phyloP scores from a whole-genome alignment of 805 yeast species.

The Metschnikowia chrysomelidarum region DNA sequence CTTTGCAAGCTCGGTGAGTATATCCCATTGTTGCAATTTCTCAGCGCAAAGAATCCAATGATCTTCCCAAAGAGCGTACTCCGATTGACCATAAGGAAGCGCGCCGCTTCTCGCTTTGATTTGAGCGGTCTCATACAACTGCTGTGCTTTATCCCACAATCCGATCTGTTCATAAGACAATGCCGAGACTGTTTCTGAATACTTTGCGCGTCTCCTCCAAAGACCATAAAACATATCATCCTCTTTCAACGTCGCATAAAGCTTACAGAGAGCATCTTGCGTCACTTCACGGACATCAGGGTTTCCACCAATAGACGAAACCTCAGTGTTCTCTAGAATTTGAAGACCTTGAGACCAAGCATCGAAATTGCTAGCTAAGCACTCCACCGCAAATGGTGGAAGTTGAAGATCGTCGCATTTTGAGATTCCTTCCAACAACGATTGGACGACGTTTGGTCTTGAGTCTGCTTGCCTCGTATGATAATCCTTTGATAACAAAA shows the following conservation, averaged over 20 bases:
- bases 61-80: constrained; percentile 96
- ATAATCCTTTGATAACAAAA: constrained; percentile 82
- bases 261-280: constrained; percentile 85
- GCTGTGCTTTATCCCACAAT: constrained; percentile 90
- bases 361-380: constrained; percentile 79
- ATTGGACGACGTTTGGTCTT: constrained; percentile 83
- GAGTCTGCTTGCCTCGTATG: constrained; percentile 87
- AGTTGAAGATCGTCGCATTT: constrained; percentile 68
- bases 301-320: constrained; percentile 59
- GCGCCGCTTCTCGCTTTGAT: constrained; percentile 94
- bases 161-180: constrained; percentile 94
- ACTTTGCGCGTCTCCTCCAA: constrained; percentile 96
- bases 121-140: constrained; percentile 93
- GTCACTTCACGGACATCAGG: constrained; percentile 78
- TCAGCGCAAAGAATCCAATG: constrained; percentile 98
- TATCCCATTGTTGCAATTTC: constrained; percentile 97
- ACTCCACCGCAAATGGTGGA: constrained; percentile 93
- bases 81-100: constrained; percentile 91
- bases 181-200: constrained; percentile 89
- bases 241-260: constrained; percentile 85
- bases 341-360: constrained; percentile 90
- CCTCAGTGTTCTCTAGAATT: constrained; percentile 71
- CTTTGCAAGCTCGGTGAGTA: constrained; percentile 90
- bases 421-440: constrained; percentile 81
- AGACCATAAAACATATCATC: constrained; percentile 97